Base-by-base conservation (phyloP, 2,329 filamentous ascomycete genomes). In the Paecilomyces dactylethromorphus region DNA sequence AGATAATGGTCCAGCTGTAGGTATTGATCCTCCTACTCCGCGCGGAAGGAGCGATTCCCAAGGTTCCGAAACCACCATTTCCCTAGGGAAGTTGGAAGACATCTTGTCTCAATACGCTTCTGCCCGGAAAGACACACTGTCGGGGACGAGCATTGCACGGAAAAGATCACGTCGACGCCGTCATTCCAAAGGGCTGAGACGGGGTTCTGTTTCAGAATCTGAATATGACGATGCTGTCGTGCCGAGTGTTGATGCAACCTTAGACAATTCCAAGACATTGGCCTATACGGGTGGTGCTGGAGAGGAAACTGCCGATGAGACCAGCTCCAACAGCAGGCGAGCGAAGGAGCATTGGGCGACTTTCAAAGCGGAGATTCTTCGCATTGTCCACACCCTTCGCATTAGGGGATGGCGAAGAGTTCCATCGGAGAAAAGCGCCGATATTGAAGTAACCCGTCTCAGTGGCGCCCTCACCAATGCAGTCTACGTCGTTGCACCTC, bases 381-480 rank as follows among this genome's bases (percentile, higher is more conserved):
- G 92, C 39, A 81, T 97, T 59, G 83, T 91, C 0, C 94, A 97
- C 73, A 99, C 94, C 0, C 79, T 99, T 56, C 86, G 87, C 56
- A 82, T 97, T 32, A 96, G 96, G 72, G 91, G 93, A 10, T 99
- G 94, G 94, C 86, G 92, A 56, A 87, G 87, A 60, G 86, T 99
- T 0, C 84, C 91, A 0, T 71, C 80, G 67, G 75, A 78, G 29
- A 58, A 68, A 45, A 71, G 76, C 45, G 63, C 65, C 57, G 76
- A 81, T 54, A 71, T 81, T 56, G 71, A 79, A 58, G 74, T 81
- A 59, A 68, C 79, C 39, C 71, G 79, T 45, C 71, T 83, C 49
- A 97, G 93, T 71, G 94, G 94, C 61, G 94, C 94, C 8, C 77
- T 99, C 65, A 99, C 94, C 21, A 99, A 99, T 71, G 92, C 93